Percentiles rank a stretch among this genome's conserved stretches.
Conservation (phyloP, 2,329 filamentous ascomycete genomes). For the Ceratocystis destructans region DNA sequence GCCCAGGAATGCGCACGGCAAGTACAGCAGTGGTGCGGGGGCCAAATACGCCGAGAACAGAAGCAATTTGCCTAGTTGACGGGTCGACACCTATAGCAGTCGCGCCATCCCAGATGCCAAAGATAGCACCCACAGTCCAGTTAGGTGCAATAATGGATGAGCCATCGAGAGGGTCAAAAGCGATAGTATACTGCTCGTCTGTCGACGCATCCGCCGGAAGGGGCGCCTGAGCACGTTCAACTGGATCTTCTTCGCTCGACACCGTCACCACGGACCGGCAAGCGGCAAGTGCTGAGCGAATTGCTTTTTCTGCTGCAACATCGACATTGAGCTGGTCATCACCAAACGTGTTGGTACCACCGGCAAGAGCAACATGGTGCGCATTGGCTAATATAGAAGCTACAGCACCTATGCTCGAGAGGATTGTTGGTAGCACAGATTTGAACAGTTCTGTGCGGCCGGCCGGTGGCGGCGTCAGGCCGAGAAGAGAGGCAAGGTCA, state of each 20-base stretch:
- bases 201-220: background rate
- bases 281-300: constrained; percentile 31
- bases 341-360: constrained; percentile 39
- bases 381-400: constrained; percentile 32
- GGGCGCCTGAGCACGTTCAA: constrained; percentile 30
- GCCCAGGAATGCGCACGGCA: constrained; percentile 36
- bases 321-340: constrained; percentile 48
- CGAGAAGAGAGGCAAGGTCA: constrained; percentile 20
- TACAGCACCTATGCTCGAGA: constrained; percentile 34
- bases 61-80: constrained; percentile 31
- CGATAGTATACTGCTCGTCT: constrained; percentile 40
- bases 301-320: constrained; percentile 35
- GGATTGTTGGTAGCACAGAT: constrained; percentile 37
- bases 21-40: constrained; percentile 43
- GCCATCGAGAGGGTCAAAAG: constrained; percentile 51
- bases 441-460: constrained; percentile 27
- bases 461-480: constrained; percentile 21
- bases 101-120: constrained; percentile 43
- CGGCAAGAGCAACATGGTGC: constrained; percentile 30
- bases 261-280: constrained; percentile 35
- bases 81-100: constrained; percentile 33
- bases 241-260: constrained; percentile 48
- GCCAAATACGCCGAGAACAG: constrained; percentile 41
- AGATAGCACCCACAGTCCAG: constrained; percentile 45
- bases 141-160: constrained; percentile 47